These are phyloP conservation scores for Hippophae tibetana DNA, from an alignment of 306 rosid genomes.

Conservation along the genomic window DNA sequence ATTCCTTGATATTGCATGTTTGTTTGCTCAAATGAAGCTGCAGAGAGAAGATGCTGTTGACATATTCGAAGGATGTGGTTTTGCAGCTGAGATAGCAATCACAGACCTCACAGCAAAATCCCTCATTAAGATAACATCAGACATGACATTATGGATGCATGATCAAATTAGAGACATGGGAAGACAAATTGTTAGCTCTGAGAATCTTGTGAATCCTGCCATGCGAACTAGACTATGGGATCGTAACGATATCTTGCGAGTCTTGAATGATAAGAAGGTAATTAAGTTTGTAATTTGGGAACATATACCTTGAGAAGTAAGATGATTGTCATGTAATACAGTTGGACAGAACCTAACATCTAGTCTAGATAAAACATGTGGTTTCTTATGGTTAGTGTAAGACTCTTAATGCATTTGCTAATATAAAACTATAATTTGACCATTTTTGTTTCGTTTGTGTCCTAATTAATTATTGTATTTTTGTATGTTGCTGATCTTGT, in stretches of 20 bases:
- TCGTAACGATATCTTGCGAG: constrained; percentile 33
- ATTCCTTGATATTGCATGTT: constrained; percentile 56
- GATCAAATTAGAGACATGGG: constrained; percentile 72
- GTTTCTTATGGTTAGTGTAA: no score
- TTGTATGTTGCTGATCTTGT: no score
- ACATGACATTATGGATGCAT: constrained; percentile 43
- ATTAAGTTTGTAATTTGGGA: background rate
- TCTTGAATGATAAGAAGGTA: constrained; percentile 37
- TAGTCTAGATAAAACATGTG: no score
- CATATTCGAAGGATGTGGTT: constrained; percentile 50
- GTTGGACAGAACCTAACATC: no score
- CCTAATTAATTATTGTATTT: no score
- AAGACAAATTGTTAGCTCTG: constrained; percentile 41
- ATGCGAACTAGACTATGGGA: constrained; percentile 58
- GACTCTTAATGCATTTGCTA: no score
- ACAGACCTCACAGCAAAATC: constrained; percentile 31
- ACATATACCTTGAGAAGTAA: background rate
- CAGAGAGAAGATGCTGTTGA: constrained; percentile 38
- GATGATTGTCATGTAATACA: no score
- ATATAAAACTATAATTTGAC: no score
- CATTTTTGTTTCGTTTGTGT: background rate
- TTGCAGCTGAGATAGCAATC: constrained; percentile 35
- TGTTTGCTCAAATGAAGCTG: constrained; percentile 35
- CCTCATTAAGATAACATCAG: constrained; percentile 37
- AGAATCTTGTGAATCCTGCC: constrained; percentile 24